Evolutionary conservation across 768 basidiomycete genomes (phyloP), one percentile per base, ranked within the genome.

Genomic region (Boletus subparvulus): DNA sequence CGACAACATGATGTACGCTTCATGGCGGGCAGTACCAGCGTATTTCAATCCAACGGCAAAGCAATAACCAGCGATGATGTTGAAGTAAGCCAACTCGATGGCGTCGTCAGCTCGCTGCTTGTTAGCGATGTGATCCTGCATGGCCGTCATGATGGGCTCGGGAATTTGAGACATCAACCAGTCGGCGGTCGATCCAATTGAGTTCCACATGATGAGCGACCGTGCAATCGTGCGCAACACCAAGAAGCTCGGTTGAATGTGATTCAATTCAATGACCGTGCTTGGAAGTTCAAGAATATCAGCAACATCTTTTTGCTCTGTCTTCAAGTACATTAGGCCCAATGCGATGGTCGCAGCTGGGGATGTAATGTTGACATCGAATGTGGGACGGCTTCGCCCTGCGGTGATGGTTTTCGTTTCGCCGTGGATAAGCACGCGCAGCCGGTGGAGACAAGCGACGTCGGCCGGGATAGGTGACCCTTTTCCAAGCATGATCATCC

Each of bases 401-500:
- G 72, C 63, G 36, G 69, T 53, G 33, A 74, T 65, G 11, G 76
- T 69, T 46, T 79, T 78, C 7, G 79, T 74, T 65, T 90, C 84
- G 11, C 94, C 91, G 52, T 90, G 88, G 46, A 96, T 81, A 35
- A 94, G 79, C n/a, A 83, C 70, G 39, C 83, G 85, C 45, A 98
- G 73, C 28, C 86, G 83, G 33, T 81, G 79, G 17, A 95, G 73
- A 47, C 91, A 76, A 12, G 79, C 77, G 55, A 86, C 72, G 61
- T 97, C 95, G 1, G 91, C 91, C 2, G 90, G 89, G 35, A 88
- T 85, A 9, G 80, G 78, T 0, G 84, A 79, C 2, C 97, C 95
- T 63, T 86, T 87, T 7, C 92, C 95, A 16, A 98, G 82, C 89
- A 98, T 96, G 72, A 96, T 88, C 85, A 97, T 90, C 6, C 97